A percentile compares a stretch with the other conserved stretches of the same genome.
Conservation (phyloP, 2,329 filamentous ascomycete species). For the Penicillium sclerotiorum region DNA sequence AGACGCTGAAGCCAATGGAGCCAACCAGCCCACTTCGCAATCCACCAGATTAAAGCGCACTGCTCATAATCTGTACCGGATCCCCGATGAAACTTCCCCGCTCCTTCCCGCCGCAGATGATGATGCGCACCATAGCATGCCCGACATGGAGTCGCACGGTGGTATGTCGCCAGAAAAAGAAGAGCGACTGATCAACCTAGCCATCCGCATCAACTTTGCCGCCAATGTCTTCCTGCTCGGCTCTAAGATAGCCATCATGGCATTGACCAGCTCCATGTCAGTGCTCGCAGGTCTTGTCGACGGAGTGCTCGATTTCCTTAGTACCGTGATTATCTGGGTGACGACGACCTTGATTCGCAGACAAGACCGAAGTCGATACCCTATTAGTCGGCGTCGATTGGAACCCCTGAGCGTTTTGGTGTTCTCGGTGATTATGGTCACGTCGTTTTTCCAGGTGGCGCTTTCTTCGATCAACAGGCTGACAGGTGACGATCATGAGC, state of each 20-base stretch:
- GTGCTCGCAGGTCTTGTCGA: conserved; percentile 68
- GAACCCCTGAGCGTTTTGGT: conserved; percentile 68
- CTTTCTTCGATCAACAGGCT: conserved; percentile 63
- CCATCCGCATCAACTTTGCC: conserved; percentile 81
- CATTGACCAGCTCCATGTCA: conserved; percentile 70
- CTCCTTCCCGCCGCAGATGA: conserved; percentile 52
- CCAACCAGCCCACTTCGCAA: conserved; percentile 50
- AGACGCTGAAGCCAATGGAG: conserved; percentile 27
- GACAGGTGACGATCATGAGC: conserved; percentile 59
- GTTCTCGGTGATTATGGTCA: conserved; percentile 68
- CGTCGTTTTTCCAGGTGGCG: conserved; percentile 64
- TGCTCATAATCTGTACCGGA: conserved; percentile 81
- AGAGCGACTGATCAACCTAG: conserved; percentile 76
- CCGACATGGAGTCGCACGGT: conserved; percentile 49
- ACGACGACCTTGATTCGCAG: conserved; percentile 62
- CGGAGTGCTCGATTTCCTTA: conserved; percentile 68
- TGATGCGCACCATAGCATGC: conserved; percentile 52
- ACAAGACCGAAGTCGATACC: conserved; percentile 64
- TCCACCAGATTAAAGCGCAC: conserved; percentile 66
- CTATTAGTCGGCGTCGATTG: conserved; percentile 63
- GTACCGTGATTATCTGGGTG: conserved; percentile 64
- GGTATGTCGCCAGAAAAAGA: conserved; percentile 64
- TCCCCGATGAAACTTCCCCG: conserved; percentile 44
- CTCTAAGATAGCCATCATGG: conserved; percentile 75
- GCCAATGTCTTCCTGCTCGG: conserved; percentile 76